phyloP scores from a whole-genome alignment of 768 basidiomycete species.

The Hericium coralloides region DNA sequence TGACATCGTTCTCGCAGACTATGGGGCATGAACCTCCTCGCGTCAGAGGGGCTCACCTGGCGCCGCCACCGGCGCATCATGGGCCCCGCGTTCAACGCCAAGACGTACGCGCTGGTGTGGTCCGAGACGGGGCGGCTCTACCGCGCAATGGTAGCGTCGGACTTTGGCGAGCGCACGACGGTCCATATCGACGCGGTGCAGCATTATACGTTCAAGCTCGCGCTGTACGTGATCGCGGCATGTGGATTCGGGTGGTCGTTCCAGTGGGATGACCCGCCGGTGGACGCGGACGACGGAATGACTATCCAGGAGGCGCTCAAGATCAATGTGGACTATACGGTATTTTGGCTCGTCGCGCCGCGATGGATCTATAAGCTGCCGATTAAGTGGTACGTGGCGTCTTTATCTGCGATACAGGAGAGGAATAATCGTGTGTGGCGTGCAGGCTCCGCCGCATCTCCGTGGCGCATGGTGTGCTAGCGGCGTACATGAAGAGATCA shows the following conservation, averaged over 20 bases:
- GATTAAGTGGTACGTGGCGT: background rate
- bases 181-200: constrained; percentile 7
- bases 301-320: constrained; percentile 5
- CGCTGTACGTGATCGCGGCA: constrained; percentile 12
- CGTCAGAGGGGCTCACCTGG: constrained; percentile 12
- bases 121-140: constrained; percentile 13
- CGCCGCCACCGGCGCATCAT: constrained; percentile 15
- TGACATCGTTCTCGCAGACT: background rate
- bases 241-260: constrained; percentile 14
- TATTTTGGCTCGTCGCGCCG: background rate
- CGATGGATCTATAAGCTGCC: constrained; percentile 6
- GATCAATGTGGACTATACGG: background rate
- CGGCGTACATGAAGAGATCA: constrained; percentile 4
- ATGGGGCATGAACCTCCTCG: constrained; percentile 13
- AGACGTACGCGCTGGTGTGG: constrained; percentile 16
- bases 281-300: constrained; percentile 3
- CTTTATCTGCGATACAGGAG: background rate
- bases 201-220: constrained; percentile 11
- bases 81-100: constrained; percentile 16
- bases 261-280: constrained; percentile 5
- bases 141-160: constrained; percentile 9
- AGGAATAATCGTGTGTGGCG: background rate
- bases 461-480: background rate
- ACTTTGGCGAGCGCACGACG: constrained; percentile 7
- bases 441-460: background rate